Base-by-base conservation (phyloP, 1,139 yeast species). In the Geotrichum australiense region DNA sequence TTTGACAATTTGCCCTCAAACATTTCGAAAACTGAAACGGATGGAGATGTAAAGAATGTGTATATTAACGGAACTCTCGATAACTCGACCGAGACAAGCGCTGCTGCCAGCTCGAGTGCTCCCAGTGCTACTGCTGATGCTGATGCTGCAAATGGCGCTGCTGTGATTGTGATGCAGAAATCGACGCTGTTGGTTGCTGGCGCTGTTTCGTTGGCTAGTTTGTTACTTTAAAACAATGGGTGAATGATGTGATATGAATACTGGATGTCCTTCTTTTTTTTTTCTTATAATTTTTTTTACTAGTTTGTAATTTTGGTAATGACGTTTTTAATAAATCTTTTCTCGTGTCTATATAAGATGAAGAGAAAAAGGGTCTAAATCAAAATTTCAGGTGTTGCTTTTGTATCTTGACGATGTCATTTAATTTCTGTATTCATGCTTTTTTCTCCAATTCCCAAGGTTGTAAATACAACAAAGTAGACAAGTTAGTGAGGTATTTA, bases 11-110 rank as follows among this genome's bases (percentile, higher is more conserved):
- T 53, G 26, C 53, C 54, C 4, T 16, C 43, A 4, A 47, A 45
- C 34, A 37, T 35, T n/a, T 32, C 41, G 5, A 33, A 27, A 18
- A 38, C 47, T 15, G 19, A 24, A 6, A 35, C 16, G 2, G 31
- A 23, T 7, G 31, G 26, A 7, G 30, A 37, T 14, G 41, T 33
- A 21, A 42, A 47, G 26, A 39, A 30, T 18, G 35, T 47, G 19
- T 45, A 49, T 22, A 51, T 54, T 32, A 52, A 54, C 38, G 57
- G 57, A 4, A 47, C 57, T 8, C 35, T 53, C 12, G 46, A 46
- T 2, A 45, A 45, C 37, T 11, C 27, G 5, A 45, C 45, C 18
- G 11, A n/a, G 2, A 7, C 39, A 16, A 11, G 20, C 12, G 14
- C 37, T 12, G 21, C 16, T 14, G 15, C 25, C 24, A 20, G 18